These are phyloP conservation scores for Neoboletus subvelutipes DNA, from an alignment of 768 basidiomycete species.

Conservation along the genomic window DNA sequence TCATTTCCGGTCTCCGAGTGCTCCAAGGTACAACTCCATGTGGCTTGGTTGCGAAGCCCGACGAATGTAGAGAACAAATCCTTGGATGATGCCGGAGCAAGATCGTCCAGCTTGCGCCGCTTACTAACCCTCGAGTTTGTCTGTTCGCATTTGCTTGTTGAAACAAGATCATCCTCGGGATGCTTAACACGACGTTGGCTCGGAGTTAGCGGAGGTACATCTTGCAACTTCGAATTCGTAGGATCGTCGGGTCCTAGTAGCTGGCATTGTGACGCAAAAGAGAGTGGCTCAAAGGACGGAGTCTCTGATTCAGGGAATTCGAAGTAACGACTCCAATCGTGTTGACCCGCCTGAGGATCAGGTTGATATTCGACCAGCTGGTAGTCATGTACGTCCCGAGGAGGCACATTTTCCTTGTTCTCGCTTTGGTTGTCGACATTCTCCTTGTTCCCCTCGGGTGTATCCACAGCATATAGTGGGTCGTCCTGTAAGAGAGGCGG, in stretches of 20 bases:
- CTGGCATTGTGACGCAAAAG: constrained; percentile 23
- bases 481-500: constrained; percentile 9
- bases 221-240: constrained; percentile 4
- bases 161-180: neutral
- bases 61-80: constrained; percentile 28
- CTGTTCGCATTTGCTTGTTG: constrained; percentile 1
- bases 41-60: constrained; percentile 24
- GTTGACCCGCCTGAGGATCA: constrained; percentile 1
- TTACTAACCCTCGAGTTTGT: constrained; percentile 10
- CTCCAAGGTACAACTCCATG: constrained; percentile 3
- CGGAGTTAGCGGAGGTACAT: constrained; percentile 5
- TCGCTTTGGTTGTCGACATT: constrained; percentile 7
- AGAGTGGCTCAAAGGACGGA: constrained; percentile 25
- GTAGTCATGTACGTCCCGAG: neutral
- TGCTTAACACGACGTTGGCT: neutral
- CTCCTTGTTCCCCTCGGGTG: constrained; percentile 14
- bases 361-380: neutral
- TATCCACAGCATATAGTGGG: neutral
- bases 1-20: constrained; percentile 15
- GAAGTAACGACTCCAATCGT: constrained; percentile 26
- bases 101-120: constrained; percentile 27
- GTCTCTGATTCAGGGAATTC: constrained; percentile 22
- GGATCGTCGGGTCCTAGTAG: neutral
- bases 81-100: constrained; percentile 24
- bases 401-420: constrained; percentile 21